A percentile compares a stretch with the other conserved stretches of the same genome.
Evolutionary conservation across 2,329 filamentous ascomycete species (phyloP).

Genomic region (Pyricularia sp.): DNA sequence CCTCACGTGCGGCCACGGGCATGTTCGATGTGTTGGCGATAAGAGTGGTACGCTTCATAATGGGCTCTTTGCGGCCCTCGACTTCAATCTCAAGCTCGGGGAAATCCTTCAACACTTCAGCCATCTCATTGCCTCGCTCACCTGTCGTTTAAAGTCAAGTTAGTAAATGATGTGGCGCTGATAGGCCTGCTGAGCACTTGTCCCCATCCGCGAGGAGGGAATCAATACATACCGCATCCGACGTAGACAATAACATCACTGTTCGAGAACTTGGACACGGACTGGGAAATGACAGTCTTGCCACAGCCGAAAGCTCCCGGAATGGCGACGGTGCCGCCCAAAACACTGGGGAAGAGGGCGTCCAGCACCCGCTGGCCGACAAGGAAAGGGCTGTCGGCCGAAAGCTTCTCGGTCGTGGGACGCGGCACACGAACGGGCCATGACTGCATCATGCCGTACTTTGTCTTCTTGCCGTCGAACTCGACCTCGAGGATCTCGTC

Average conservation of each 20-base stretch:
- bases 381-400: slow-evolving; percentile 82
- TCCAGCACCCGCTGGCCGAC: slow-evolving; percentile 96
- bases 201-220: background rate
- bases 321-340: slow-evolving; percentile 96
- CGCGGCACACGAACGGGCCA: slow-evolving; percentile 97
- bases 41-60: slow-evolving; percentile 98
- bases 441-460: slow-evolving; percentile 96
- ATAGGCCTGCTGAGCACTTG: background rate
- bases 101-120: slow-evolving; percentile 99
- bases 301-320: slow-evolving; percentile 97
- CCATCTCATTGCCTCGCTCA: slow-evolving; percentile 98
- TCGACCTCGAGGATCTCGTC: slow-evolving; percentile 93
- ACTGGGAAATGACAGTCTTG: slow-evolving; percentile 98
- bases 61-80: slow-evolving; percentile 90
- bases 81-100: slow-evolving; percentile 94
- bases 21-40: slow-evolving; percentile 99
- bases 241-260: slow-evolving; percentile 98
- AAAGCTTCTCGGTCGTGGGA: slow-evolving; percentile 84
- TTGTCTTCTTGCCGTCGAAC: slow-evolving; percentile 91
- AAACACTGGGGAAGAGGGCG: slow-evolving; percentile 90
- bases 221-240: slow-evolving; percentile 40
- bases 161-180: background rate
- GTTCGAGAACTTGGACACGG: slow-evolving; percentile 99
- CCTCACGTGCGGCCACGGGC: slow-evolving; percentile 96
- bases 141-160: slow-evolving; percentile 15